phyloP scores from a whole-genome alignment of 1,284 basidiomycete genomes.

The Tylopilus sp. region DNA sequence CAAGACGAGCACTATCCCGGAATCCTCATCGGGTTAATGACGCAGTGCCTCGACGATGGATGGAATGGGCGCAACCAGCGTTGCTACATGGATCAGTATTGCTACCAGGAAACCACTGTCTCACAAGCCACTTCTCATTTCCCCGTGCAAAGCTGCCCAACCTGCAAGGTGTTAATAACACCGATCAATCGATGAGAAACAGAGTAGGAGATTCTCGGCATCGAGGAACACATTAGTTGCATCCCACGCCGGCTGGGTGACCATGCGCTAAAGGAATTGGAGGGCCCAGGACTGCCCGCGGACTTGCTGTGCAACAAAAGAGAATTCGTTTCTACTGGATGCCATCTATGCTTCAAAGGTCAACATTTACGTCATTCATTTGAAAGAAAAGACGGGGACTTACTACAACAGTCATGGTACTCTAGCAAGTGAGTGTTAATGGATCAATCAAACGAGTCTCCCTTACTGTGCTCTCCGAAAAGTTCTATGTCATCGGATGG shows the following conservation, averaged over 20 bases:
- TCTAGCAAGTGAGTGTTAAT: not conserved
- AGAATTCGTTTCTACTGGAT: conserved; percentile 1
- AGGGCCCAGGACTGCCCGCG: not conserved
- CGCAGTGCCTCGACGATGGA: conserved; percentile 1
- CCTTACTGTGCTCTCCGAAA: conserved; percentile 14
- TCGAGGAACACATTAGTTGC: not conserved
- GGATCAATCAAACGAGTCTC: conserved; percentile 14
- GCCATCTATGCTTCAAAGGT: conserved; percentile 10
- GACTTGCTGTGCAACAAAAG: not conserved
- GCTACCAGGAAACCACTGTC: not conserved
- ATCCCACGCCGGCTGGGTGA: not conserved
- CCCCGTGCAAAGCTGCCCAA: not conserved
- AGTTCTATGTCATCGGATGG: conserved; percentile 16
- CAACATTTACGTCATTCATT: not conserved
- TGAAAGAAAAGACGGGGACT: conserved; percentile 2
- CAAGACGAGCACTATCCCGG: not conserved
- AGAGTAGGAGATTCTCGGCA: conserved; percentile 16
- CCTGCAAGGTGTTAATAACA: not conserved
- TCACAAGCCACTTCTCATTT: conserved; percentile 2
- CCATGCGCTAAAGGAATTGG: conserved; percentile 3
- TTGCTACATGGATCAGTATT: conserved; percentile 1
- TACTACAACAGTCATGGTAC: conserved; percentile 13
- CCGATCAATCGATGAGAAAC: not conserved
- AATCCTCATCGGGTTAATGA: conserved; percentile 2
- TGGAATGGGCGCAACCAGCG: not conserved